Conservation (phyloP, 768 basidiomycete genomes). For the Suillus bovinus region DNA sequence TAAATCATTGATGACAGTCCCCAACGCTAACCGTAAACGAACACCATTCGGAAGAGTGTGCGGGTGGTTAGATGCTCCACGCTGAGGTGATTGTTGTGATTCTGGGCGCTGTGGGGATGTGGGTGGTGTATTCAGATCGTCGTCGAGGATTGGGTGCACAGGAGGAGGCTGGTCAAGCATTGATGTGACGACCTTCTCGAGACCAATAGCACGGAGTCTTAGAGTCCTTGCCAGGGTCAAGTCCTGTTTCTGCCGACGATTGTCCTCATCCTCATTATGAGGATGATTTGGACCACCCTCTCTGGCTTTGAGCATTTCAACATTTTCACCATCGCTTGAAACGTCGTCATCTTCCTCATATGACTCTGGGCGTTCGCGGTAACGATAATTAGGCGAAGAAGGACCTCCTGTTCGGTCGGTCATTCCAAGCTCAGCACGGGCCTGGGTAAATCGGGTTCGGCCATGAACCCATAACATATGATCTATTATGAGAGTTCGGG, state of each 20-base stretch:
- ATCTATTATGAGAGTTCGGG: slow-evolving; percentile 83
- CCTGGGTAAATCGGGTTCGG: slow-evolving; percentile 79
- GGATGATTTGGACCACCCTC: slow-evolving; percentile 49
- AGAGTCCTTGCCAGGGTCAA: slow-evolving; percentile 61
- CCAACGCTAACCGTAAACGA: slow-evolving; percentile 71
- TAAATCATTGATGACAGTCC: slow-evolving; percentile 78
- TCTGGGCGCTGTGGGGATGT: slow-evolving; percentile 46
- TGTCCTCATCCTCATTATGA: slow-evolving; percentile 60
- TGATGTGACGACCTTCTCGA: slow-evolving; percentile 78
- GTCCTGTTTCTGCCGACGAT: slow-evolving; percentile 56
- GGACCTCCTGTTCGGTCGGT: slow-evolving; percentile 76
- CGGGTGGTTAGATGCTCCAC: slow-evolving; percentile 43
- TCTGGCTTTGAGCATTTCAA: slow-evolving; percentile 46
- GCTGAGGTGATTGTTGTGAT: slow-evolving; percentile 13
- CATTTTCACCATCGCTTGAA: slow-evolving; percentile 62
- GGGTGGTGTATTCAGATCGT: slow-evolving; percentile 52
- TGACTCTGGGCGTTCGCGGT: slow-evolving; percentile 70
- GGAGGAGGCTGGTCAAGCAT: slow-evolving; percentile 83
- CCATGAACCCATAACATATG: slow-evolving; percentile 87
- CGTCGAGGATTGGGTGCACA: slow-evolving; percentile 54
- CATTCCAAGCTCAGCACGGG: slow-evolving; percentile 84
- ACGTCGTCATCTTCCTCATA: slow-evolving; percentile 75
- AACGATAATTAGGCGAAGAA: slow-evolving; percentile 55
- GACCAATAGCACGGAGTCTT: slow-evolving; percentile 72
- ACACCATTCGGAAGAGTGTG: slow-evolving; percentile 81